Conservation (phyloP, 257 asterid genomes). For the Solanum phureja region DNA sequence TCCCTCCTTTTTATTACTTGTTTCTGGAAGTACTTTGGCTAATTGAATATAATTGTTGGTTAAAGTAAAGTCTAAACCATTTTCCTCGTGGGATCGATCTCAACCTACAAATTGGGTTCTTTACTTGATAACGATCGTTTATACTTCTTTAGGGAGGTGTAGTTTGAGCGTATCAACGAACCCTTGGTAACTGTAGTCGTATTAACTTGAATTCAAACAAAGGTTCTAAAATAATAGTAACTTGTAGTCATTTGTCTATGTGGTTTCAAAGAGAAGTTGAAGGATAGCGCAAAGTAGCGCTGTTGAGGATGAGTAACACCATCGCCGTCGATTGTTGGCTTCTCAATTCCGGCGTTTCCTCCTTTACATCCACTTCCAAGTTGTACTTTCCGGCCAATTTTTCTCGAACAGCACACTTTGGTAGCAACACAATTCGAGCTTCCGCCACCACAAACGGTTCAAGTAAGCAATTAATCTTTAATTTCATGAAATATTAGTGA, state of each 20-base stretch:
- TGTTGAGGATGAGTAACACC: constrained; percentile 25
- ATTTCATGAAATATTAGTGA: not conserved
- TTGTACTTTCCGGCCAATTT: constrained; percentile 15
- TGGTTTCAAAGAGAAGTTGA: not conserved
- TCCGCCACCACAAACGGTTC: constrained; percentile 15
- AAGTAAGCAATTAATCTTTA: not conserved
- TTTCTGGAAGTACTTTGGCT: too few species aligned
- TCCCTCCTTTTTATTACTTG: too few species aligned
- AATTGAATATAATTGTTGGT: too few species aligned
- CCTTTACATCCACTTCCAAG: not conserved
- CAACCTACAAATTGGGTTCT: too few species aligned
- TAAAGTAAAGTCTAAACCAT: too few species aligned
- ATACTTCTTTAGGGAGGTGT: too few species aligned
- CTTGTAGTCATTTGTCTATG: not conserved
- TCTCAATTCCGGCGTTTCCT: constrained; percentile 14
- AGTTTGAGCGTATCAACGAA: too few species aligned
- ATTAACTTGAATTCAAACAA: too few species aligned
- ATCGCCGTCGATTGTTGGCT: constrained; percentile 19
- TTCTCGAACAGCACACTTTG: constrained; percentile 10
- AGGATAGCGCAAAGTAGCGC: not conserved
- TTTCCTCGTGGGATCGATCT: too few species aligned
- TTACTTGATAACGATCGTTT: too few species aligned
- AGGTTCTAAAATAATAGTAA: too few species aligned
- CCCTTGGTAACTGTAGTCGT: too few species aligned
- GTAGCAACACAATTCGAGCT: constrained; percentile 14